Percentiles rank a stretch among this genome's conserved stretches.
Conservation (phyloP, 805 yeast genomes). For the Lipomyces chichibuensis region DNA sequence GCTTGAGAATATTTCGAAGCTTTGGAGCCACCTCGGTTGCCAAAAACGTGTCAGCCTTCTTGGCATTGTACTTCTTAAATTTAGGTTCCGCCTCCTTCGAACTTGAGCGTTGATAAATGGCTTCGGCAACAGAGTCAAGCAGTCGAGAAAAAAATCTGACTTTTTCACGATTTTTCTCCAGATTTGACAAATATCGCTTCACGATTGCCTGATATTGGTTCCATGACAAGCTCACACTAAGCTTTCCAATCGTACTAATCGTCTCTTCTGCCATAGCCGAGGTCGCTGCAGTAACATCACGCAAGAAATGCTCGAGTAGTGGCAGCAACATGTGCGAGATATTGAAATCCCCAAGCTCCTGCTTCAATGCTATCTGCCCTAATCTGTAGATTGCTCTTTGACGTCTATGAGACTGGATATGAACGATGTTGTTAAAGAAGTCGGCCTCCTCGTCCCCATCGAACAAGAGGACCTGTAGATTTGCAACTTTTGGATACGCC, state of each 20-base stretch:
- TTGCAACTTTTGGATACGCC: conserved; percentile 55
- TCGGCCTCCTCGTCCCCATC: conserved; percentile 81
- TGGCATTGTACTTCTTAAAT: conserved; percentile 18
- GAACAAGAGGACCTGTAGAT: conserved; percentile 64
- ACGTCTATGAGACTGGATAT: conserved; percentile 83
- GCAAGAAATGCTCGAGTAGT: conserved; percentile 69
- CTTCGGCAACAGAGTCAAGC: conserved; percentile 58
- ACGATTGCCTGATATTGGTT: conserved; percentile 77
- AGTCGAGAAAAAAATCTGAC: conserved; percentile 42
- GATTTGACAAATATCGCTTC: conserved; percentile 62
- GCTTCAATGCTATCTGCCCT: conserved; percentile 50
- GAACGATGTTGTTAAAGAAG: conserved; percentile 74
- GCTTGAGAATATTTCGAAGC: conserved; percentile 56
- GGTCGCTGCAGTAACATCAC: conserved; percentile 49
- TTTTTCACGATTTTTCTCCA: conserved; percentile 48
- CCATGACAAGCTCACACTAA: conserved; percentile 68
- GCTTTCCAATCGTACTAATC: conserved; percentile 59
- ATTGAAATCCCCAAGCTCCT: conserved; percentile 54
- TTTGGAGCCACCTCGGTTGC: conserved; percentile 63
- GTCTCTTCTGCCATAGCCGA: conserved; percentile 51
- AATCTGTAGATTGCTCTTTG: conserved; percentile 78
- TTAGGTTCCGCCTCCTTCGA: conserved; percentile 27
- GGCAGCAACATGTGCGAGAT: conserved; percentile 84
- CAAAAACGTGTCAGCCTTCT: conserved; percentile 53
- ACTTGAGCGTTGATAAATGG: conserved; percentile 41